Conservation (phyloP, 768 basidiomycete genomes). For the Flagelloscypha sp. region DNA sequence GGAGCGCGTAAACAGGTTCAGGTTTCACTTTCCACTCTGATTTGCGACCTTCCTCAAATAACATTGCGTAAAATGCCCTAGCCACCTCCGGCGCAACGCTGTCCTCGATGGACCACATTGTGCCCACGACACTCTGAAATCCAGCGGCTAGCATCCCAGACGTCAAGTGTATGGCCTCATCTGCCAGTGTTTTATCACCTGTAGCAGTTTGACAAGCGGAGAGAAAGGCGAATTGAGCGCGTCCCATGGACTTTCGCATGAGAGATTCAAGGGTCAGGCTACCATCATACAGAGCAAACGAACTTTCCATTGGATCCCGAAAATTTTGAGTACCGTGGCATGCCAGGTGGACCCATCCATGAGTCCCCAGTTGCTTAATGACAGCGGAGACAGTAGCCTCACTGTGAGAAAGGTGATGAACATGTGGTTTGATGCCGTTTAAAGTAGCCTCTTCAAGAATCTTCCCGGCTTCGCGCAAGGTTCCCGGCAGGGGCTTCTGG, state of each 20-base stretch:
- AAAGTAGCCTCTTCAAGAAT: too few species aligned
- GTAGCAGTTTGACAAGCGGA: constrained; percentile 17
- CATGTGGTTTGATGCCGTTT: too few species aligned
- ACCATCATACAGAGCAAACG: constrained; percentile 13
- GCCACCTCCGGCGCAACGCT: constrained; percentile 24
- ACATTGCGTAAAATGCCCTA: constrained; percentile 21
- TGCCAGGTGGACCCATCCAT: constrained; percentile 18
- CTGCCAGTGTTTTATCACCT: constrained; percentile 12
- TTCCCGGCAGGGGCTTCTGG: constrained; percentile 2
- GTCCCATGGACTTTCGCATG: constrained; percentile 4
- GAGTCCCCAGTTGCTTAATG: not conserved
- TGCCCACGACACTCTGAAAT: constrained; percentile 20
- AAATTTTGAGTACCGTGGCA: constrained; percentile 18
- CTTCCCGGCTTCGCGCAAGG: not conserved
- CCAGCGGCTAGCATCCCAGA: constrained; percentile 17
- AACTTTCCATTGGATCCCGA: constrained; percentile 13
- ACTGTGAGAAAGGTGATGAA: too few species aligned
- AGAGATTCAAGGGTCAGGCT: constrained; percentile 9
- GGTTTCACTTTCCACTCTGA: too few species aligned
- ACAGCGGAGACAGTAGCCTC: constrained; percentile 5
- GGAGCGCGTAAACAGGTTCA: constrained; percentile 19
- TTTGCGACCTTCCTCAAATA: constrained; percentile 10
- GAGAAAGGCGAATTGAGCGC: constrained; percentile 14
- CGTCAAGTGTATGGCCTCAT: constrained; percentile 16
- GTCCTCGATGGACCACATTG: constrained; percentile 26